Evolutionary conservation across 2,329 filamentous ascomycete species (phyloP), one percentile per base, ranked within the genome.

Genomic region (Falciphora oryzae): DNA sequence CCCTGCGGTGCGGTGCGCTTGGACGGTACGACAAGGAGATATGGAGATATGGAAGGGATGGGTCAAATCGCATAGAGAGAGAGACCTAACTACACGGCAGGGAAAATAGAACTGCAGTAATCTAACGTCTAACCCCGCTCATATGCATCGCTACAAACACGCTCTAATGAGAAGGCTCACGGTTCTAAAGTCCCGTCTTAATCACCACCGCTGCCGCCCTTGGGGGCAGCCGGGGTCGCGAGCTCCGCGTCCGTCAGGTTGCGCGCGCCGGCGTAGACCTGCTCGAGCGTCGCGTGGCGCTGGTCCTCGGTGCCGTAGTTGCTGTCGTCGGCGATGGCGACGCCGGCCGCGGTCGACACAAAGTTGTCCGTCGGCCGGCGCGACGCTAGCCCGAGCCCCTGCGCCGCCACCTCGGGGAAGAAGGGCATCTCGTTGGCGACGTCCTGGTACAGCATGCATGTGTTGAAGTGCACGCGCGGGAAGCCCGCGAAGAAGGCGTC

Each of bases 371-470:
- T 60, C n/a, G 58, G 29, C 29, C 29, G 29, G 11, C 58, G 29
- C 11, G 22, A 35, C 58, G 29, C 58, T 5, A 35, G 29, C 16
- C 58, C 58, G 8, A 60, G 25, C 58, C 58, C 58, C 58, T 5
- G 3, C 5, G 58, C 29, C 3, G 58, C 29, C 4, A 5, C 4
- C 5, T 29, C 29, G 16, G 64, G 64, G 29, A 58, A 65, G 31
- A 62, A 62, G 4, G 64, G 59, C n/a, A 16, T 25, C 59, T 65
- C 64, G 53, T 65, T 65, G 58, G 50, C 50, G 22, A 59, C 53
- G 50, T 44, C 28, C 64, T 65, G 59, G 29, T n/a, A 28, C 18
- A 7, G 32, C 29, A 59, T 27, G 60, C 64, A 65, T 4, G 53
- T 28, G 13, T 61, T 38, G 64, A 65, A 62, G 13, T 14, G 22